Evolutionary conservation across 2,329 filamentous ascomycete genomes (phyloP), one percentile per base, ranked within the genome.

Genomic region (Aspergillus alliaceus): DNA sequence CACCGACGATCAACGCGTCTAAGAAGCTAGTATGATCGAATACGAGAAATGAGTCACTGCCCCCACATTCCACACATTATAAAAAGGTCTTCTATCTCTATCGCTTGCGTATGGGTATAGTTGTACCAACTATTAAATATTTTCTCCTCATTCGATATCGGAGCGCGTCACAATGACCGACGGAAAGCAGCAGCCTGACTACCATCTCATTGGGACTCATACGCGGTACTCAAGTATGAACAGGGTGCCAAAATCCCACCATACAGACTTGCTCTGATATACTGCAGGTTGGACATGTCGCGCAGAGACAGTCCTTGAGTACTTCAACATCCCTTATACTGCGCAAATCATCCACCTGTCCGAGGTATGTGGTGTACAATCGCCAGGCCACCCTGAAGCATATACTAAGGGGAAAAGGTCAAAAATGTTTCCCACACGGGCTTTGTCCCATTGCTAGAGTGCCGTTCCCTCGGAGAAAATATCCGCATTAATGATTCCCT

Each of bases 151-250:
- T n/a, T n/a, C n/a, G n/a, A n/a, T n/a, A n/a, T n/a, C n/a, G n/a
- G n/a, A n/a, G n/a, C n/a, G n/a, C n/a, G n/a, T 15, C 20, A 25
- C 22, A 42, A 42, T 42, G 39, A 8, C 39, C 14, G 39, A 24
- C 15, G 11, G 25, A 27, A 25, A 20, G 6, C 39, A 42, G 39
- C 53, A 56, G 32, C 58, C 60, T 12, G 67, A 72, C 47, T 69
- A 66, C 50, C 69, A 69, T 39, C 54, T 74, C 22, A 60, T 73
- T 44, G 71, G 71, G 31, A 55, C 61, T 25, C 56, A 64, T 57
- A 73, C 69, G 25, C 68, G 71, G 24, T 74, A 73, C 51, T 74
- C 71, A 25, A 72, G 71, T 73, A 64, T 47, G 65, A 37, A 22
- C 18, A 46, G 39, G 9, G 12, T 6, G 29, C 22, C 27, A 6